Percentiles rank a stretch among this genome's conserved stretches.
Evolutionary conservation across 2,329 filamentous ascomycete genomes (phyloP).

Genomic region (Lanzia echinophila): DNA sequence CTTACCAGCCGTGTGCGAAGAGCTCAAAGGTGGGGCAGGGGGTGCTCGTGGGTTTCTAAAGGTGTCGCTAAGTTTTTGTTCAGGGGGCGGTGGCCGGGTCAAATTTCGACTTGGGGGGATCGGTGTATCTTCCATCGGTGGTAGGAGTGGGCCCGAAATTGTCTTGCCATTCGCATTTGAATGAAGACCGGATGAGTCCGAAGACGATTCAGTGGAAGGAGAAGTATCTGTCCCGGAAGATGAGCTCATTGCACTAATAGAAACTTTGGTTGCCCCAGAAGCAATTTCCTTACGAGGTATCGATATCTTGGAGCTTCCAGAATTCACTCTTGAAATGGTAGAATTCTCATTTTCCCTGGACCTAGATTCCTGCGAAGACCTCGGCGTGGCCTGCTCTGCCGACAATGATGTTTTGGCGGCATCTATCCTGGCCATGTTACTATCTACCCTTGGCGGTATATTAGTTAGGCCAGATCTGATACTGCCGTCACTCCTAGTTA

Average conservation of each 20-base stretch:
- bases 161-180: slow-evolving; percentile 30
- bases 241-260: slow-evolving; percentile 19
- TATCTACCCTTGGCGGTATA: slow-evolving; percentile 16
- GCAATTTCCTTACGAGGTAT: slow-evolving; percentile 60
- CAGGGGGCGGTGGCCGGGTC: slow-evolving; percentile 35
- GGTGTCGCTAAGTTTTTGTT: slow-evolving; percentile 32
- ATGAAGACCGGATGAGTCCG: slow-evolving; percentile 26
- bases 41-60: slow-evolving; percentile 32
- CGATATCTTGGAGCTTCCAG: slow-evolving; percentile 36
- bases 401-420: slow-evolving; percentile 22
- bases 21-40: slow-evolving; percentile 24
- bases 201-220: slow-evolving; percentile 28
- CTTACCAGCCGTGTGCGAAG: slow-evolving; percentile 21
- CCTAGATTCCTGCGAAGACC: slow-evolving; percentile 54
- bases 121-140: slow-evolving; percentile 22
- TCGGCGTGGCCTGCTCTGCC: slow-evolving; percentile 39
- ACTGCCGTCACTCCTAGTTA: slow-evolving; percentile 21
- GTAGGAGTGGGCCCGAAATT: slow-evolving; percentile 25
- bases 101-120: slow-evolving; percentile 23
- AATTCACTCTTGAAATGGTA: slow-evolving; percentile 48
- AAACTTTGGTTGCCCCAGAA: slow-evolving; percentile 19
- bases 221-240: slow-evolving; percentile 28
- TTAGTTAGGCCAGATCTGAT: slow-evolving; percentile 27
- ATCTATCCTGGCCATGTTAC: slow-evolving; percentile 14
- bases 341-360: slow-evolving; percentile 46